Evolutionary conservation across 23 red algal genomes (phyloP).

Genomic region (Cyanidiococcus yangmingshanensis): DNA sequence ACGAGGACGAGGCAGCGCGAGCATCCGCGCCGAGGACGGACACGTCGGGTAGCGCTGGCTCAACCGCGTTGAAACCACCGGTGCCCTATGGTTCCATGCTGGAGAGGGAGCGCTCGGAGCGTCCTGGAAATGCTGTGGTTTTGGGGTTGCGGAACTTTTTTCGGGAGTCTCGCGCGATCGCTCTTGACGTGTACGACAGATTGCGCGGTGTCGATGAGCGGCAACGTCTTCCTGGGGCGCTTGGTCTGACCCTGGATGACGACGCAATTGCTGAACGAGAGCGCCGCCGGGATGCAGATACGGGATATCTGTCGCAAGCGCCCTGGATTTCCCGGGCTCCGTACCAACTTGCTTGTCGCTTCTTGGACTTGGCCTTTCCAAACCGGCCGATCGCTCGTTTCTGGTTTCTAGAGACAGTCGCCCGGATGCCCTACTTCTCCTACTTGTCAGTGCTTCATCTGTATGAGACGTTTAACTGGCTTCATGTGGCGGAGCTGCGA

Average conservation of each 20-base stretch:
- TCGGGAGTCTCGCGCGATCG: conserved; percentile 5
- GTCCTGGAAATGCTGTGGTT: neutral
- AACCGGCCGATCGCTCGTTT: conserved; percentile 59
- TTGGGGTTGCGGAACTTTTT: conserved; percentile 4
- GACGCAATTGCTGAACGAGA: conserved; percentile 36
- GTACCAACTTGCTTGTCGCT: conserved; percentile 36
- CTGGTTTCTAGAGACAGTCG: conserved; percentile 87
- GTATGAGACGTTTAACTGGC: conserved; percentile 77
- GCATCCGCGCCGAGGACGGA: neutral
- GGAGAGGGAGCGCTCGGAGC: conserved; percentile 3
- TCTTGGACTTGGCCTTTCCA: conserved; percentile 43
- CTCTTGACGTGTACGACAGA: neutral
- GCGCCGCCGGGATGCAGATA: conserved; percentile 20
- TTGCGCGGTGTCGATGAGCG: conserved; percentile 1
- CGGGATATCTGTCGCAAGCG: neutral
- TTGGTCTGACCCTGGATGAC: conserved; percentile 40
- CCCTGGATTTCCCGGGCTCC: conserved; percentile 27
- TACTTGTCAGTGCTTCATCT: conserved; percentile 90
- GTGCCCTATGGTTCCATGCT: conserved; percentile 8
- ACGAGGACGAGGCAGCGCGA: neutral
- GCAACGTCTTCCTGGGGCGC: conserved; percentile 27
- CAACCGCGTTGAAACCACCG: neutral
- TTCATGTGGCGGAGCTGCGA: conserved; percentile 55
- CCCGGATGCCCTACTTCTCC: conserved; percentile 95
- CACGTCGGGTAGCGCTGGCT: neutral